Evolutionary conservation across 2,329 filamentous ascomycete species (phyloP).

Genomic region (Trichoderma semiorbis): DNA sequence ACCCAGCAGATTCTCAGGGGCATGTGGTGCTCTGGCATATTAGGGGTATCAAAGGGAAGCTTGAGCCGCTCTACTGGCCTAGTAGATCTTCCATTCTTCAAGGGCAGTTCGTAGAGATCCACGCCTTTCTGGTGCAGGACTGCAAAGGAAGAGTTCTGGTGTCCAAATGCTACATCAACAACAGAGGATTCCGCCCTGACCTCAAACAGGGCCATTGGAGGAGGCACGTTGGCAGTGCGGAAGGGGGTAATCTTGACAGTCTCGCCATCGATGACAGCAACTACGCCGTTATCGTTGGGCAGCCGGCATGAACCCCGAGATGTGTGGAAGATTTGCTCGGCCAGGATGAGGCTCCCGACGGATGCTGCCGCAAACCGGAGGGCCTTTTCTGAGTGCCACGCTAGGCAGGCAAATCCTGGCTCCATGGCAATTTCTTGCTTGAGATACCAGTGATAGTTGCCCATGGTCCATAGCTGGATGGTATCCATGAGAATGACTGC

Average conservation of each 20-base stretch:
- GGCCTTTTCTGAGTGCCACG: slow-evolving; percentile 85
- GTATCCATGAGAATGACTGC: slow-evolving; percentile 72
- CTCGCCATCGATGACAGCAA: slow-evolving; percentile 80
- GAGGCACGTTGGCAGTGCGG: slow-evolving; percentile 78
- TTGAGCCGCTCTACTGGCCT: slow-evolving; percentile 40
- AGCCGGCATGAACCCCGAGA: slow-evolving; percentile 65
- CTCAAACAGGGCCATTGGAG: slow-evolving; percentile 86
- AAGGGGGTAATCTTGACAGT: slow-evolving; percentile 82
- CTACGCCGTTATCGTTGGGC: slow-evolving; percentile 73
- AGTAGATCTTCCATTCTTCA: slow-evolving; percentile 52
- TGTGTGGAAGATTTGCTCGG: slow-evolving; percentile 67
- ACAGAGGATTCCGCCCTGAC: slow-evolving; percentile 59
- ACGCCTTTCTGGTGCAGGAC: slow-evolving; percentile 67
- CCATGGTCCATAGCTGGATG: slow-evolving; percentile 93
- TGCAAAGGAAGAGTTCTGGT: slow-evolving; percentile 62
- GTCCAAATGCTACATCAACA: slow-evolving; percentile 72
- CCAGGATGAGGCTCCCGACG: slow-evolving; percentile 49
- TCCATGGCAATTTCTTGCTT: slow-evolving; percentile 74
- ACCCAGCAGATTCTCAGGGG: slow-evolving; percentile 35
- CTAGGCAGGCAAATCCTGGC: slow-evolving; percentile 35
- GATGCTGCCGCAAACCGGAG: slow-evolving; percentile 61
- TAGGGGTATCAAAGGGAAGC: slow-evolving; percentile 36
- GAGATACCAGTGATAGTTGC: slow-evolving; percentile 97
- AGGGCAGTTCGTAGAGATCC: slow-evolving; percentile 66
- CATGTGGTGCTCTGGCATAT: slow-evolving; percentile 23